Conservation (phyloP, 495 filamentous ascomycete genomes). For the Niebla homalea region DNA sequence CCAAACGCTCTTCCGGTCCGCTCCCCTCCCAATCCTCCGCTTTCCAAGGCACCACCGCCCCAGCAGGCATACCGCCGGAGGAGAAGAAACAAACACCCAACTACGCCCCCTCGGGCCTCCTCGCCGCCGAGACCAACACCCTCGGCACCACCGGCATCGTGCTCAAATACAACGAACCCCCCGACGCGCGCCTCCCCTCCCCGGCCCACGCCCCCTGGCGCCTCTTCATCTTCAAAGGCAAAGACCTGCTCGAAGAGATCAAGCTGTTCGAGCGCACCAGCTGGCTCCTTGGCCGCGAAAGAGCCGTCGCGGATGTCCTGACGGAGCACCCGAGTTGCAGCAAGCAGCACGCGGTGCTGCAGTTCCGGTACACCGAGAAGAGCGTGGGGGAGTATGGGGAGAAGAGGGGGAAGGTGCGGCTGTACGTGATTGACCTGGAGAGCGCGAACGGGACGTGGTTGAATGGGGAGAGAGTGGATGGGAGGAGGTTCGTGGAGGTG, state of each 20-base stretch:
- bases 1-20: constrained; percentile 37
- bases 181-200: constrained; percentile 81
- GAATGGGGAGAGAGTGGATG: constrained; percentile 60
- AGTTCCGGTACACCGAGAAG: constrained; percentile 77
- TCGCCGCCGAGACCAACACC: constrained; percentile 83
- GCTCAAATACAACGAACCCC: constrained; percentile 91
- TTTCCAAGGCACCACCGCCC: constrained; percentile 38
- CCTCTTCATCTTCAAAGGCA: constrained; percentile 84
- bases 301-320: constrained; percentile 63
- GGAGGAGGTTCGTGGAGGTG: constrained; percentile 71
- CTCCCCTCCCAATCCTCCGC: constrained; percentile 58
- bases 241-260: constrained; percentile 66
- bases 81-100: constrained; percentile 77
- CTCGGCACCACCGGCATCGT: constrained; percentile 51
- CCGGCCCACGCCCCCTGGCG: constrained; percentile 60
- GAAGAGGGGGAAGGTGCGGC: constrained; percentile 58
- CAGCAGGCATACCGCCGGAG: constrained; percentile 24
- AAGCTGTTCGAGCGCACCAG: constrained; percentile 63
- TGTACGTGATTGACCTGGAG: constrained; percentile 87
- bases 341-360: constrained; percentile 89
- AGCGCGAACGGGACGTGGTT: constrained; percentile 83
- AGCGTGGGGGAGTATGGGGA: constrained; percentile 63
- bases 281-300: constrained; percentile 80
- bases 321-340: constrained; percentile 85
- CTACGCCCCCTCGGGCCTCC: constrained; percentile 61